Conservation (phyloP, 495 filamentous ascomycete species). For the Endocarpon pusillum region DNA sequence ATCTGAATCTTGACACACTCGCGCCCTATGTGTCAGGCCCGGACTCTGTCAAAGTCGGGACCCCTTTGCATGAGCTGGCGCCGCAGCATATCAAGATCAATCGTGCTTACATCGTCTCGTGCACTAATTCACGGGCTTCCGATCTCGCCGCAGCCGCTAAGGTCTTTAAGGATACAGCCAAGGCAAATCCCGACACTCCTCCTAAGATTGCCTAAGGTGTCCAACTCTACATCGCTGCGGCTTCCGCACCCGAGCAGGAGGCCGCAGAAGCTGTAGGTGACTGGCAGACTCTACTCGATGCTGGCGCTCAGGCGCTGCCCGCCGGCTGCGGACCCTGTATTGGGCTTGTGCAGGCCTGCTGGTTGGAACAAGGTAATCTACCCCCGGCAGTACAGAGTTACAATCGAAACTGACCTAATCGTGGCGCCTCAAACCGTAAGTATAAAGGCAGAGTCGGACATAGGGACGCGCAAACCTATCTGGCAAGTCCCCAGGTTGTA, state of each 20-base stretch:
- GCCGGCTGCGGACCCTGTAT: constrained; percentile 64
- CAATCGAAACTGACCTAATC: constrained; percentile 70
- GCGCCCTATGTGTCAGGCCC: constrained; percentile 61
- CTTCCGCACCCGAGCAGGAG: constrained; percentile 48
- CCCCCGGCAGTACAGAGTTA: constrained; percentile 64
- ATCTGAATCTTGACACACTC: constrained; percentile 48
- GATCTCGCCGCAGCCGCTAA: constrained; percentile 57
- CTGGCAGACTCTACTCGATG: constrained; percentile 55
- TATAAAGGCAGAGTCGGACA: constrained; percentile 85
- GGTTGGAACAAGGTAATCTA: no score
- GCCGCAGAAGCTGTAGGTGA: constrained; percentile 52
- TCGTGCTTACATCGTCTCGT: constrained; percentile 61
- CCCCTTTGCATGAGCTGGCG: constrained; percentile 44
- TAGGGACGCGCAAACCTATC: constrained; percentile 68
- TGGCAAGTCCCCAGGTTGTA: constrained; percentile 81
- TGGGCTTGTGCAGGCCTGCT: no score
- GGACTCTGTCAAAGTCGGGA: constrained; percentile 60
- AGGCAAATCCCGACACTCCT: constrained; percentile 21
- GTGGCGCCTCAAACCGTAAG: constrained; percentile 74
- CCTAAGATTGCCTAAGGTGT: constrained; percentile 47
- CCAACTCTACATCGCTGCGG: constrained; percentile 63
- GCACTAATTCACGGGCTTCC: constrained; percentile 54
- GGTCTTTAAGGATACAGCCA: constrained; percentile 51
- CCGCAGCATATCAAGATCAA: constrained; percentile 43
- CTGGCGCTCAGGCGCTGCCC: constrained; percentile 47